phyloP scores from a whole-genome alignment of 495 filamentous ascomycete species.

The Cairneyella variabilis region DNA sequence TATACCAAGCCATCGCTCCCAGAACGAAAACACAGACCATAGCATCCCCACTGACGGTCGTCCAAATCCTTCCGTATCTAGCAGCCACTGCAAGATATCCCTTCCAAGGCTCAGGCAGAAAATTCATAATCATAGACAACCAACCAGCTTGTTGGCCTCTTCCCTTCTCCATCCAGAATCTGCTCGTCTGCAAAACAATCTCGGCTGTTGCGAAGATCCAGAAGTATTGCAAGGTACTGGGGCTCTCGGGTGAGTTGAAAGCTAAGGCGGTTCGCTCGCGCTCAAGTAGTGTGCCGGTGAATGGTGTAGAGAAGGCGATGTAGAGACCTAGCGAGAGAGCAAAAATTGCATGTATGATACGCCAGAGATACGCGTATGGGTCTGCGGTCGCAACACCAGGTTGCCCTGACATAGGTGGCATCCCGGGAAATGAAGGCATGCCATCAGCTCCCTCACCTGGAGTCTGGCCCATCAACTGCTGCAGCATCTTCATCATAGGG shows the following conservation, averaged over 20 bases:
- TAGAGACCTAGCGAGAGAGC: conserved; percentile 69
- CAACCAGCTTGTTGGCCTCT: conserved; percentile 42
- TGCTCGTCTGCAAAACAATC: conserved; percentile 61
- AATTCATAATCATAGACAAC: conserved; percentile 54
- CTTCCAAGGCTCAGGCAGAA: conserved; percentile 54
- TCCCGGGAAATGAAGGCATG: conserved; percentile 32
- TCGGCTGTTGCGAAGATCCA: conserved; percentile 80
- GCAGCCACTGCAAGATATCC: conserved; percentile 55
- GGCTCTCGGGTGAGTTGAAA: conserved; percentile 20
- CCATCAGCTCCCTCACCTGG: conserved; percentile 30
- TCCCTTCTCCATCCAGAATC: conserved; percentile 60
- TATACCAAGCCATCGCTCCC: conserved; percentile 66
- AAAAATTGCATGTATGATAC: conserved; percentile 70
- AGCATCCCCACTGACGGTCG: conserved; percentile 59
- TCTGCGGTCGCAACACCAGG: conserved; percentile 32
- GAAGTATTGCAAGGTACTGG: conserved; percentile 50
- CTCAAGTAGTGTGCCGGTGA: conserved; percentile 53
- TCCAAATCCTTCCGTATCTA: conserved; percentile 66
- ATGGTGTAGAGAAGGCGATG: conserved; percentile 58
- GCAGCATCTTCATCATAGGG: conserved; percentile 58
- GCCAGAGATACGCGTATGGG: conserved; percentile 56
- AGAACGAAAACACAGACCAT: conserved; percentile 74
- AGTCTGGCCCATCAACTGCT: conserved; percentile 50
- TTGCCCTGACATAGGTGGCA: conserved; percentile 23
- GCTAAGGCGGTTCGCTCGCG: conserved; percentile 30